These are phyloP conservation scores for Cryptococcus hybrid DNA, from an alignment of 1,284 basidiomycete genomes.

Conservation along the genomic window DNA sequence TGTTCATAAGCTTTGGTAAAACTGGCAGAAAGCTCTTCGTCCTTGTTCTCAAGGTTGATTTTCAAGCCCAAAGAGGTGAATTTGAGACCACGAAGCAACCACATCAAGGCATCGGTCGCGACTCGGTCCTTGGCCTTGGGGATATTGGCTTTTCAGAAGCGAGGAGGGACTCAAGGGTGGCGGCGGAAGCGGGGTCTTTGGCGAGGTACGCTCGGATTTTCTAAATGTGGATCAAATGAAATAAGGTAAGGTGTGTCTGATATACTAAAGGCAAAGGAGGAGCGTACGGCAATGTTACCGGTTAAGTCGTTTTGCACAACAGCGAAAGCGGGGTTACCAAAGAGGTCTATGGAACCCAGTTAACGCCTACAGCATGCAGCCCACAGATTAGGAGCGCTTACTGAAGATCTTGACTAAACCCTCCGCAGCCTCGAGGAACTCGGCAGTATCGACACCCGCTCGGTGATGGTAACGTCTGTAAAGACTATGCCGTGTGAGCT, in stretches of 20 bases:
- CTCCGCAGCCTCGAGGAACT: constrained; percentile 85
- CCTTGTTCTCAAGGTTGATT: constrained; percentile 65
- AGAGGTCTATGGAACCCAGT: constrained; percentile 62
- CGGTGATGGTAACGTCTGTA: constrained; percentile 81
- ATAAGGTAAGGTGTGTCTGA: constrained; percentile 2
- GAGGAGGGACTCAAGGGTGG: constrained; percentile 81
- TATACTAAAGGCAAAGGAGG: not conserved
- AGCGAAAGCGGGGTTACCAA: constrained; percentile 81
- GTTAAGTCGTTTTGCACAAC: constrained; percentile 85
- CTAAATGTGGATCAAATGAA: constrained; percentile 54
- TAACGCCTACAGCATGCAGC: not conserved
- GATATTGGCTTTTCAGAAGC: constrained; percentile 67
- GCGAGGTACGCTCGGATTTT: constrained; percentile 84
- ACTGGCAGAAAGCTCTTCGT: constrained; percentile 68
- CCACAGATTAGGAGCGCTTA: constrained; percentile 50
- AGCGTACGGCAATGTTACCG: constrained; percentile 79
- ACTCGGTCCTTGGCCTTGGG: constrained; percentile 65
- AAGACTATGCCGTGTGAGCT: constrained; percentile 60
- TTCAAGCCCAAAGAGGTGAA: constrained; percentile 86
- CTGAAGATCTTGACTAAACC: constrained; percentile 91
- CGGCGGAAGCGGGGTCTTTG: constrained; percentile 59
- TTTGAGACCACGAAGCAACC: constrained; percentile 84
- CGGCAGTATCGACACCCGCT: constrained; percentile 83
- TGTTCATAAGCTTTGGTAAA: constrained; percentile 82
- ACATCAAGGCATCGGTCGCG: constrained; percentile 89